Conservation (phyloP, 257 asterid species). For the Primulina eburnea region DNA sequence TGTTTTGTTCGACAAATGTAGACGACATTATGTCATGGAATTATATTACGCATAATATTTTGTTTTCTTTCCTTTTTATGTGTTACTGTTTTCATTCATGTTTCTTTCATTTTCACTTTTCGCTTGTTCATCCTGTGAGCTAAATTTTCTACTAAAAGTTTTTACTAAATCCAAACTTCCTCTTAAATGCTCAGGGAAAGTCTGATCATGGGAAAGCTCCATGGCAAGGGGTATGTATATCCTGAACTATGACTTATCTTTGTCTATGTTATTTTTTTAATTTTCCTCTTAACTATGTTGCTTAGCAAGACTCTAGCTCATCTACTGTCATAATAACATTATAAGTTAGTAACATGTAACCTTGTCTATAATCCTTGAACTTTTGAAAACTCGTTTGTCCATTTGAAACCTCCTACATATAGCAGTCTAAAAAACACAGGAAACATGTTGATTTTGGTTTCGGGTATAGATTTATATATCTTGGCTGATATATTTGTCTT, state of each 20-base stretch:
- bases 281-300: neutral
- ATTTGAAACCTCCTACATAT: neutral
- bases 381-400: neutral
- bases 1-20: too few species aligned
- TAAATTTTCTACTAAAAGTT: neutral
- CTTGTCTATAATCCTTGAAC: neutral
- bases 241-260: conserved; percentile 10
- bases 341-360: neutral
- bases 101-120: neutral
- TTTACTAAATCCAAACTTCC: conserved; percentile 23
- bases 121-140: neutral
- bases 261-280: neutral
- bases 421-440: neutral
- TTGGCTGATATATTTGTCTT: neutral
- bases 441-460: neutral
- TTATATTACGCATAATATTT: too few species aligned
- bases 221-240: conserved; percentile 87
- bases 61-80: too few species aligned
- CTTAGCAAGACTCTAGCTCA: neutral
- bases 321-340: neutral
- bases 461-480: neutral
- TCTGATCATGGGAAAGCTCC: conserved; percentile 80
- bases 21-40: too few species aligned
- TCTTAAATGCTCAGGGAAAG: conserved; percentile 60
- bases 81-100: too few species aligned